Evolutionary conservation across 371 early-diverging fungal genomes (phyloP).

Genomic region (Coemansia sp.): DNA sequence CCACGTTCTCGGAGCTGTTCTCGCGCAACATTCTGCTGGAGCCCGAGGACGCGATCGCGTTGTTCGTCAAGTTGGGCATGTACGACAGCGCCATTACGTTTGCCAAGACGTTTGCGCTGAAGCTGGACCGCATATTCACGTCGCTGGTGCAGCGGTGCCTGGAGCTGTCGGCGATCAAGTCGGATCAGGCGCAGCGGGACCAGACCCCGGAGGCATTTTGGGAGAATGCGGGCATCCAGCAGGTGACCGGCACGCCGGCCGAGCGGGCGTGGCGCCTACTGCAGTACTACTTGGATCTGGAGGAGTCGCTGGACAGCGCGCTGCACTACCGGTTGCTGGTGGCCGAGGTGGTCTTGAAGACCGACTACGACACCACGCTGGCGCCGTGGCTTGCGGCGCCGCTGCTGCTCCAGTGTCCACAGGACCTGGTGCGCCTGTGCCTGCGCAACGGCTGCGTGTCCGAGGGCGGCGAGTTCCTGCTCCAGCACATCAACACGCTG

Average conservation of each 20-base stretch:
- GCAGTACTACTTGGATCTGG: slow-evolving; percentile 44
- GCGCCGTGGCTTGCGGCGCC: slow-evolving; percentile 51
- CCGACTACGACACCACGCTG: slow-evolving; percentile 36
- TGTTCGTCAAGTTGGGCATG: slow-evolving; percentile 48
- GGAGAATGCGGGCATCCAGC: slow-evolving; percentile 30
- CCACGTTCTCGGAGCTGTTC: slow-evolving; percentile 42
- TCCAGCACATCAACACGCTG: slow-evolving; percentile 34
- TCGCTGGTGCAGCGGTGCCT: slow-evolving; percentile 46
- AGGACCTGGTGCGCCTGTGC: slow-evolving; percentile 54
- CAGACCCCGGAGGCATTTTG: slow-evolving; percentile 34
- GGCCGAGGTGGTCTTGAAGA: slow-evolving; percentile 41
- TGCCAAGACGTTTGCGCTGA: slow-evolving; percentile 43
- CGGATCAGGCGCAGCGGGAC: slow-evolving; percentile 10
- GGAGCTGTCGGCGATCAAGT: slow-evolving; percentile 12
- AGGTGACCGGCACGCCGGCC: slow-evolving; percentile 31
- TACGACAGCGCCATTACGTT: slow-evolving; percentile 54
- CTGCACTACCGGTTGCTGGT: slow-evolving; percentile 42
- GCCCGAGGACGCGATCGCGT: slow-evolving; percentile 49
- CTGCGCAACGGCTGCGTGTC: slow-evolving; percentile 47
- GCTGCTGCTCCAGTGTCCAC: slow-evolving; percentile 43
- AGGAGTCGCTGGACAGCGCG: slow-evolving; percentile 31
- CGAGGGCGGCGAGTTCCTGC: slow-evolving; percentile 47
- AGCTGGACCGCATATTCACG: slow-evolving; percentile 43
- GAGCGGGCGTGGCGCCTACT: slow-evolving; percentile 54
- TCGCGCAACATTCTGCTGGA: slow-evolving; percentile 45